Conservation (phyloP, 352 stramenopile species). For the Stramenopiles sp. region DNA sequence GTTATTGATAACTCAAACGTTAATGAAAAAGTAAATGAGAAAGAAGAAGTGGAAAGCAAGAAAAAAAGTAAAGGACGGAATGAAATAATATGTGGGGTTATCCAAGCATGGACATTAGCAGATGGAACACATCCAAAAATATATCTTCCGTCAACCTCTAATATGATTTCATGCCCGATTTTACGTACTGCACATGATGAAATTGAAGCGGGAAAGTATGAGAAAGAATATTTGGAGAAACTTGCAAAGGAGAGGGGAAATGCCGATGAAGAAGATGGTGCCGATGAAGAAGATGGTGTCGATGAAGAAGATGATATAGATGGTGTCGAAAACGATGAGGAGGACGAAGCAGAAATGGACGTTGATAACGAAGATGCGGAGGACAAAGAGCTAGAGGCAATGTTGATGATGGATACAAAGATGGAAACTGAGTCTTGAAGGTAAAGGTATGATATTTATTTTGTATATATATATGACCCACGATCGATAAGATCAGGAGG, state of each 20-base stretch:
- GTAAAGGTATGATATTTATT: too few species aligned
- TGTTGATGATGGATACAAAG: too few species aligned
- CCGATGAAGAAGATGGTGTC: background rate
- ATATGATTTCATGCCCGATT: background rate
- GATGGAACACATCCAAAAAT: background rate
- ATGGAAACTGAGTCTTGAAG: too few species aligned
- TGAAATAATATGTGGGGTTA: background rate
- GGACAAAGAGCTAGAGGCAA: too few species aligned
- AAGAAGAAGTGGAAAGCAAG: too few species aligned
- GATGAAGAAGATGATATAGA: background rate
- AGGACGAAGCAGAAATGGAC: background rate
- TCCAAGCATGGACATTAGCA: background rate
- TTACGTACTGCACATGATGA: background rate
- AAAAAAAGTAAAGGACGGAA: too few species aligned
- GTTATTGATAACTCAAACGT: too few species aligned
- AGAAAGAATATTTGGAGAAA: background rate
- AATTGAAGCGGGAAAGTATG: background rate
- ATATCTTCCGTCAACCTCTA: background rate
- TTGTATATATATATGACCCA: too few species aligned
- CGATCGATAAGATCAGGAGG: too few species aligned
- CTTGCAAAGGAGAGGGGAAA: background rate
- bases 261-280: background rate
- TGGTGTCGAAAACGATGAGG: background rate
- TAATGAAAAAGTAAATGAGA: too few species aligned
- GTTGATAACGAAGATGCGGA: too few species aligned